Evolutionary conservation across 306 rosid genomes (phyloP).

Genomic region (Medicago ruthenica): DNA sequence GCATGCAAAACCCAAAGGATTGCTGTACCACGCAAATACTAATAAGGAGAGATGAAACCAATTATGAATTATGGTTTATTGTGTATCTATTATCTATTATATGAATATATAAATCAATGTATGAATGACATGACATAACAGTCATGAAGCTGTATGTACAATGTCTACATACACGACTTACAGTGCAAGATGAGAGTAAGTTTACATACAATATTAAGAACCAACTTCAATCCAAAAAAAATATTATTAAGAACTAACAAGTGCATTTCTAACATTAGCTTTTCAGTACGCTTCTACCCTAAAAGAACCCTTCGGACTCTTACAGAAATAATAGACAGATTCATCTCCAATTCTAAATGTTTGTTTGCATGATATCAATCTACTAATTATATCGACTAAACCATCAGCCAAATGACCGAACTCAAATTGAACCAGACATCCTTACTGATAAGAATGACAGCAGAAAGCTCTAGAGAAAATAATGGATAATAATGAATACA

Average conservation of each 20-base stretch:
- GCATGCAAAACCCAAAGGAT: neutral
- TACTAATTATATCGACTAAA: slow-evolving; percentile 10
- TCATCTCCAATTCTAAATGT: neutral
- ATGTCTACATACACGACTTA: slow-evolving; percentile 6
- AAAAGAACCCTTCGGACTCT: slow-evolving; percentile 1
- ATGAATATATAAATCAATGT: neutral
- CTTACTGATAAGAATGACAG: slow-evolving; percentile 18
- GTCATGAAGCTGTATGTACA: slow-evolving; percentile 22
- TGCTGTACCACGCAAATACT: neutral
- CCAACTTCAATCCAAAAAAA: no score
- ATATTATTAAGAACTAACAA: neutral
- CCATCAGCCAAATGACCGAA: slow-evolving; percentile 9
- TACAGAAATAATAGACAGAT: neutral
- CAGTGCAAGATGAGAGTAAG: slow-evolving; percentile 3
- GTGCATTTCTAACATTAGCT: slow-evolving; percentile 17
- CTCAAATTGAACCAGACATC: slow-evolving; percentile 25
- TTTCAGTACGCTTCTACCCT: neutral
- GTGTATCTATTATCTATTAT: neutral
- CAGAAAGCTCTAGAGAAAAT: slow-evolving; percentile 6
- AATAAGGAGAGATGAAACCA: neutral
- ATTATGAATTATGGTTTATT: neutral
- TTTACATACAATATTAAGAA: slow-evolving; percentile 23
- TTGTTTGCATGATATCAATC: neutral
- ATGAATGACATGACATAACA: neutral
- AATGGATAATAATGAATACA: slow-evolving; percentile 12